Percentiles rank a stretch among this genome's conserved stretches.
Evolutionary conservation across 305 asterid species (phyloP).

Genomic region (Petunia hybrid): DNA sequence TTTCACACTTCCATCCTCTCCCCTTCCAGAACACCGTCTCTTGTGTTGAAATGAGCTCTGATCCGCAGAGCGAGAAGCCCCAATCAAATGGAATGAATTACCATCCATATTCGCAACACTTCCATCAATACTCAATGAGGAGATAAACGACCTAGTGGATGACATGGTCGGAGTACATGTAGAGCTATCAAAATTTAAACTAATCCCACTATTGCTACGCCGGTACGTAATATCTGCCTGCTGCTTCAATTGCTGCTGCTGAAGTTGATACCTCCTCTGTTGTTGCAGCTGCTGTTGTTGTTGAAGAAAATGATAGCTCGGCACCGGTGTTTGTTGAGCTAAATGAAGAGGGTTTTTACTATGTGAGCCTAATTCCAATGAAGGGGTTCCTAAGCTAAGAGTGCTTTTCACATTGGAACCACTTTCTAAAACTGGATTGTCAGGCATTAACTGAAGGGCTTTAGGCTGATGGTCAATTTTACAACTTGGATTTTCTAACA

Average conservation of each 20-base stretch:
- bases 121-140: conserved; percentile 85
- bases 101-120: conserved; percentile 82
- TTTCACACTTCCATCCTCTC: conserved; percentile 82
- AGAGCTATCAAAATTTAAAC: conserved; percentile 84
- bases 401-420: conserved; percentile 49
- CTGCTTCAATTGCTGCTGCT: conserved; percentile 71
- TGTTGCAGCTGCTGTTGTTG: conserved; percentile 55
- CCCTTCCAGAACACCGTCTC: conserved; percentile 75
- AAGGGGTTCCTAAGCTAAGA: conserved; percentile 57
- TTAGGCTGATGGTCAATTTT: conserved; percentile 42
- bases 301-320: conserved; percentile 57
- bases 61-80: conserved; percentile 79
- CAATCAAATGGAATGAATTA: conserved; percentile 68
- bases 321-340: conserved; percentile 48
- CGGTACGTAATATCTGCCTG: conserved; percentile 67
- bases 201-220: conserved; percentile 78
- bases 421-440: conserved; percentile 45
- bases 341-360: conserved; percentile 51
- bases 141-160: conserved; percentile 81
- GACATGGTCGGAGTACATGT: conserved; percentile 88
- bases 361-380: conserved; percentile 61
- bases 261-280: conserved; percentile 55
- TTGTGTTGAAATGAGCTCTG: conserved; percentile 69
- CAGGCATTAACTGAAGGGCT: conserved; percentile 46
- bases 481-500: conserved; percentile 48